phyloP scores from a whole-genome alignment of 2,329 filamentous ascomycete genomes.

The Penicillium sp. region DNA sequence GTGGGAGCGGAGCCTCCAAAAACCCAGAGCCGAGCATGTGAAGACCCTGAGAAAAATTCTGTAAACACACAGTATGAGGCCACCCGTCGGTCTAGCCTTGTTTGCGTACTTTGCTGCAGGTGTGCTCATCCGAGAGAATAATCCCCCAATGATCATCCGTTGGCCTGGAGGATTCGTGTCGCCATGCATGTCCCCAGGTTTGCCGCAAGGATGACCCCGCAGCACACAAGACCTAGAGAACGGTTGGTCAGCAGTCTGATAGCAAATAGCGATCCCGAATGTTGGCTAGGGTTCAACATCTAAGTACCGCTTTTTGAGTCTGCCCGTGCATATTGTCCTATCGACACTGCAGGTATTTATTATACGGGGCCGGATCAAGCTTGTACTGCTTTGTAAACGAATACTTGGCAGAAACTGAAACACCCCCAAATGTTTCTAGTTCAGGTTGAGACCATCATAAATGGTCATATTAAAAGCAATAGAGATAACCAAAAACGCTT shows the following conservation, averaged over 20 bases:
- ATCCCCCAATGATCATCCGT: conserved; percentile 9
- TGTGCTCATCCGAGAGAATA: conserved; percentile 2
- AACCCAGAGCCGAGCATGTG: conserved; percentile 30
- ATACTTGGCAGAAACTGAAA: neutral
- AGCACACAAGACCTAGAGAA: conserved; percentile 15
- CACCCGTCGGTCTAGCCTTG: neutral
- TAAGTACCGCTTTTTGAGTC: conserved; percentile 1
- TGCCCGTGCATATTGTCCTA: neutral
- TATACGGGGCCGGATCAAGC: neutral
- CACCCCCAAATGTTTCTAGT: neutral
- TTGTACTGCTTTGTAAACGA: neutral
- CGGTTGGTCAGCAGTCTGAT: conserved; percentile 12
- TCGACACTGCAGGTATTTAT: neutral
- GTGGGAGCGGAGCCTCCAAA: conserved; percentile 14
- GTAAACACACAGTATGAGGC: neutral
- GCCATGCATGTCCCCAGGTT: conserved; percentile 16
- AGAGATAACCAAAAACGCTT: neutral
- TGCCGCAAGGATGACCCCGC: conserved; percentile 24
- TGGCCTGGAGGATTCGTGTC: conserved; percentile 12
- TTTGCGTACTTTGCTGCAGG: neutral
- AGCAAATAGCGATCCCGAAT: conserved; percentile 6
- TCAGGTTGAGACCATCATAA: neutral
- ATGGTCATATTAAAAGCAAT: neutral
- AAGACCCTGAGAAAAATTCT: conserved; percentile 9
- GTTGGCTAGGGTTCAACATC: neutral